Percentiles rank a stretch among this genome's conserved stretches.
These are phyloP conservation scores for Cyberlindnera americana DNA, from an alignment of 805 yeast species.

Conservation along the genomic window DNA sequence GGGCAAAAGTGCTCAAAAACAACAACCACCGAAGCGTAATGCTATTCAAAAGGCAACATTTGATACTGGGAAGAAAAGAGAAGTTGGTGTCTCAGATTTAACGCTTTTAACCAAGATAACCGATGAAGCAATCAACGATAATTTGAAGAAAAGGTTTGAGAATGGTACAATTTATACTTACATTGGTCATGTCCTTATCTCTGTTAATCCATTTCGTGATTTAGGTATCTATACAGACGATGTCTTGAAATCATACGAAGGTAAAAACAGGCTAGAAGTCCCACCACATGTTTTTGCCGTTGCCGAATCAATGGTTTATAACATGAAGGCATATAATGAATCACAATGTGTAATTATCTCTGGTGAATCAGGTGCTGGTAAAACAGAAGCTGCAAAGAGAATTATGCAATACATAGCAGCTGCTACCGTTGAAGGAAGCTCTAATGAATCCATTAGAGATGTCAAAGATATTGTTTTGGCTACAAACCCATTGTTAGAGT, in stretches of 20 bases:
- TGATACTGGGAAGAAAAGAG: conserved; percentile 83
- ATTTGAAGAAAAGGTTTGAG: conserved; percentile 82
- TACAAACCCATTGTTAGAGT: conserved; percentile 87
- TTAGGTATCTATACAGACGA: conserved; percentile 90
- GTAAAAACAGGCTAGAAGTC: conserved; percentile 91
- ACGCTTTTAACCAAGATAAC: conserved; percentile 84
- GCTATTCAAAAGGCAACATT: conserved; percentile 85
- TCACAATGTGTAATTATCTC: conserved; percentile 96
- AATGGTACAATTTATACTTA: conserved; percentile 89
- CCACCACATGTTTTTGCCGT: conserved; percentile 98
- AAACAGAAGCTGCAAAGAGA: conserved; percentile 96
- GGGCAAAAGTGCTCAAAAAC: conserved; percentile 45
- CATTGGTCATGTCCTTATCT: conserved; percentile 90
- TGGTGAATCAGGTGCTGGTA: conserved; percentile 98
- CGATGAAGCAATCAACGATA: conserved; percentile 90
- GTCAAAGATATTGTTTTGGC: conserved; percentile 98
- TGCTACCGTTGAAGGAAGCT: conserved; percentile 66
- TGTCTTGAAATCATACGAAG: conserved; percentile 71
- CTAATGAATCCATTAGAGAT: conserved; percentile 68
- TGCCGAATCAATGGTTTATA: conserved; percentile 95
- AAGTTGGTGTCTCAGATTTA: conserved; percentile 96
- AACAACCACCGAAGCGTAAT: conserved; percentile 52
- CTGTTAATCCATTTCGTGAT: conserved; percentile 95
- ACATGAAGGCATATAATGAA: conserved; percentile 89
- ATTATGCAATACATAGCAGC: conserved; percentile 96